A percentile compares a stretch with the other conserved stretches of the same genome.
Conservation (phyloP, 1,284 basidiomycete genomes). For the Rhodotorula sp. region DNA sequence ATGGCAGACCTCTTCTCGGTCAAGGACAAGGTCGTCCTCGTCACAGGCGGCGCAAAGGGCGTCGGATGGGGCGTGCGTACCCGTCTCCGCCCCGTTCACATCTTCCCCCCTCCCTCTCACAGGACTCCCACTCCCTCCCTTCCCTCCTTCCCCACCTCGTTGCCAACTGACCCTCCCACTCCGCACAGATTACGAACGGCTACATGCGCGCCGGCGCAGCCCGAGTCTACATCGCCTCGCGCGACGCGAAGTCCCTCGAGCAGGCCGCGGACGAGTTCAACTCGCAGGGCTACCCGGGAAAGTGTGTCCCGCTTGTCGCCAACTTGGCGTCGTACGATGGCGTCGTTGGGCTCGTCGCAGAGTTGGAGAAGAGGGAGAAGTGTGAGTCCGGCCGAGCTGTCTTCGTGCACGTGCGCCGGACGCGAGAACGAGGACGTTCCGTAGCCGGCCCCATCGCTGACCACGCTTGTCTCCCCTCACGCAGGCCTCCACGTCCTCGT, state of each 20-base stretch:
- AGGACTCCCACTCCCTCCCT: background rate
- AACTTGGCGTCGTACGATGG: slow-evolving; percentile 61
- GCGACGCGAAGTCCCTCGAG: slow-evolving; percentile 60
- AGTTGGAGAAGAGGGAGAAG: slow-evolving; percentile 57
- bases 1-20: slow-evolving; percentile 58
- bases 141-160: background rate
- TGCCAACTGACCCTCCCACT: background rate
- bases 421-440: no score
- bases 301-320: slow-evolving; percentile 60
- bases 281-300: slow-evolving; percentile 57
- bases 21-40: slow-evolving; percentile 57
- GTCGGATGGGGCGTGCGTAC: slow-evolving; percentile 31
- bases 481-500: slow-evolving; percentile 60
- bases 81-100: background rate
- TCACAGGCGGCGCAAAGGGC: slow-evolving; percentile 63
- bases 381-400: slow-evolving; percentile 42
- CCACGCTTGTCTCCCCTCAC: slow-evolving; percentile 19
- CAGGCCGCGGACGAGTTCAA: slow-evolving; percentile 60
- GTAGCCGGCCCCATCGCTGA: no score
- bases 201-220: slow-evolving; percentile 66
- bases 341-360: slow-evolving; percentile 58
- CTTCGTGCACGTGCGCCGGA: no score
- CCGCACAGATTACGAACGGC: slow-evolving; percentile 61
- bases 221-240: slow-evolving; percentile 65
- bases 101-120: background rate